Percentiles rank a stretch among this genome's conserved stretches.
These are phyloP conservation scores for Pichia rugopelliculosa DNA, from an alignment of 805 yeast genomes.

Conservation along the genomic window DNA sequence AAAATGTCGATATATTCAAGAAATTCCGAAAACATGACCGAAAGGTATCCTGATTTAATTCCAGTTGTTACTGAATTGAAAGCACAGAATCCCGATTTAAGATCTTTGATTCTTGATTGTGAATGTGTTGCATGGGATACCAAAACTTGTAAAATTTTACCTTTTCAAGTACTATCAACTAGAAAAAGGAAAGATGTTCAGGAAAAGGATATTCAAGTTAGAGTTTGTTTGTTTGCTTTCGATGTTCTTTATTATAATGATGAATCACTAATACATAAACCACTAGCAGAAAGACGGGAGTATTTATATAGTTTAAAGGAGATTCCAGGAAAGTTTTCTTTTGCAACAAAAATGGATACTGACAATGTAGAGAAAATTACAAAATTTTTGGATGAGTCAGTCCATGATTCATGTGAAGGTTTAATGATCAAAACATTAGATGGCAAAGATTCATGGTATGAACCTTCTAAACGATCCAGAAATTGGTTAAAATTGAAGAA, in stretches of 20 bases:
- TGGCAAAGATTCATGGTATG: conserved; percentile 75
- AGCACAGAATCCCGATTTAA: conserved; percentile 27
- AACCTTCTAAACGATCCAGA: conserved; percentile 90
- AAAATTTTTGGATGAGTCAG: conserved; percentile 77
- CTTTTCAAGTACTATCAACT: conserved; percentile 89
- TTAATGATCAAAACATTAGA: conserved; percentile 88
- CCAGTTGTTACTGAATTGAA: conserved; percentile 50
- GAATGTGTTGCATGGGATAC: conserved; percentile 98
- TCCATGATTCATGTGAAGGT: conserved; percentile 89
- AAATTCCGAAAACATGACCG: conserved; percentile 95
- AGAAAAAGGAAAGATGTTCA: conserved; percentile 92
- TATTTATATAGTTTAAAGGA: conserved; percentile 48
- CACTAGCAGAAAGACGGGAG: conserved; percentile 65
- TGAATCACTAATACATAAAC: conserved; percentile 55
- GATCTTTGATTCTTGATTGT: conserved; percentile 76
- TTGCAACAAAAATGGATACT: conserved; percentile 70
- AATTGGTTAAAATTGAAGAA: conserved; percentile 95
- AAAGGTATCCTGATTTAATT: conserved; percentile 85
- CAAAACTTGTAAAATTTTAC: conserved; percentile 68
- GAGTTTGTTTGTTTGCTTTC: conserved; percentile 88
- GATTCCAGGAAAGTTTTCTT: conserved; percentile 71
- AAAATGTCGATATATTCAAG: conserved; percentile 76
- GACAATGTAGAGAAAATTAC: conserved; percentile 71
- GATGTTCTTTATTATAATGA: conserved; percentile 75
- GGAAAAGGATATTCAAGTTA: conserved; percentile 78